phyloP scores from a whole-genome alignment of 176 grass and related monocot genomes.

The Oryza longistaminata region DNA sequence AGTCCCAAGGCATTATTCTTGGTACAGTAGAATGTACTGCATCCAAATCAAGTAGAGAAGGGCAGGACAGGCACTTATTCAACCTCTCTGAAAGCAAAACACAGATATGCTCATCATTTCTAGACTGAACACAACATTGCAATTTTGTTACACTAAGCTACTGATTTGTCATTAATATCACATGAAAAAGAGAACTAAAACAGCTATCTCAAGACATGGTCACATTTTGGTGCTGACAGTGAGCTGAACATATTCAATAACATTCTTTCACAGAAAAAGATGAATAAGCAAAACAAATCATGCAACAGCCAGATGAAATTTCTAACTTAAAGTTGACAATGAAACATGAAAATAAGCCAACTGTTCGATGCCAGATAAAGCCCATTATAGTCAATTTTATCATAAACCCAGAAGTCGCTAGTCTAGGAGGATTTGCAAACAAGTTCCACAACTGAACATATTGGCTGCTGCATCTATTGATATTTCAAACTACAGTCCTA shows the following conservation, averaged over 20 bases:
- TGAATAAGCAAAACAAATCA: constrained; percentile 5
- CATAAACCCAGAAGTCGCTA: neutral
- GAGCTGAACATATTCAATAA: neutral
- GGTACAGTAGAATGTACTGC: constrained; percentile 51
- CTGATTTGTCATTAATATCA: neutral
- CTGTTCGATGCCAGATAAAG: neutral
- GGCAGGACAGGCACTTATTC: constrained; percentile 26
- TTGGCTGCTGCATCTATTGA: neutral
- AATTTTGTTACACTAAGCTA: constrained; percentile 3
- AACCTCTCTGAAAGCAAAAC: constrained; percentile 49
- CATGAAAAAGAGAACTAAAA: constrained; percentile 8
- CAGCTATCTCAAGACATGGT: neutral
- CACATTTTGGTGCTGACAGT: constrained; percentile 17
- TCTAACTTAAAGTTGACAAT: constrained; percentile 13
- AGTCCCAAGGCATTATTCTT: constrained; percentile 65
- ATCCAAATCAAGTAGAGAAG: constrained; percentile 46
- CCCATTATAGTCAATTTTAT: neutral
- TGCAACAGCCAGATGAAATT: constrained; percentile 11
- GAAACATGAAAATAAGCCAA: constrained; percentile 15
- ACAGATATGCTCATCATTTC: neutral
- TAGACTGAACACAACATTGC: constrained; percentile 29
- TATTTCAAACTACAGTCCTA: neutral
- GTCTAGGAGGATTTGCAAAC: constrained; percentile 16
- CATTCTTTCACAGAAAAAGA: neutral
- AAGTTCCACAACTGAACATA: constrained; percentile 12